Evolutionary conservation across 345 rosid genomes (phyloP), one percentile per base, ranked within the genome.

Genomic region (Acer saccharum): DNA sequence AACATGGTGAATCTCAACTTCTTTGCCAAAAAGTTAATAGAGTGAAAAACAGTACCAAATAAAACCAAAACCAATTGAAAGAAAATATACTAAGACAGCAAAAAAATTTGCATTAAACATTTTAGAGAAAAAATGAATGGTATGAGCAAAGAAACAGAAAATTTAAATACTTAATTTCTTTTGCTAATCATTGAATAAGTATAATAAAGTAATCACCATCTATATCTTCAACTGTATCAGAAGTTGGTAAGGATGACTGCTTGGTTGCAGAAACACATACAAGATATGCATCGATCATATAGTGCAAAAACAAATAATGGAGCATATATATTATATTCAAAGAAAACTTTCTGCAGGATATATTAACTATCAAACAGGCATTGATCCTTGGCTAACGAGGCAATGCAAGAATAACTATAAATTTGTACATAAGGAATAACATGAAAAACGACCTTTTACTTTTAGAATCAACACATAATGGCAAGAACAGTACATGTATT

Each of bases 401-500:
- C 2, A 35, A 78, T 7, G 71, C 11, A 44, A 44, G 32, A 1
- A 52, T 0, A 52, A 25, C 10, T 50, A 11, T 11, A 5, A 1
- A 6, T 4, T 44, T 62, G 14, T 35, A 13, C 21, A 10, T 2
- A 1, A 43, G 68, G 39, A 61, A 29, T 18, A 29, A 12, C 23
- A 50, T 55, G 65, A 46, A 76, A 57, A 14, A 13, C 6, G 21
- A 39, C 23, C 21, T 10, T 35, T 21, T 54, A 50, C 52, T 8
- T 35, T 66, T 7, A 50, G 23, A 55, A 78, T 55, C 67, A 21
- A 41, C 68, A 68, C 7, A 48, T 4, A 68, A 23, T 29, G 39
- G 71, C 72, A 62, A 71, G 69, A 65, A 52, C 25, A 60, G 43
- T 68, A 27, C 29, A 60, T 27, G 39, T 13, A 76, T 55, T 13